phyloP scores from a whole-genome alignment of 2,329 filamentous ascomycete genomes.

The Neonectria sp. region DNA sequence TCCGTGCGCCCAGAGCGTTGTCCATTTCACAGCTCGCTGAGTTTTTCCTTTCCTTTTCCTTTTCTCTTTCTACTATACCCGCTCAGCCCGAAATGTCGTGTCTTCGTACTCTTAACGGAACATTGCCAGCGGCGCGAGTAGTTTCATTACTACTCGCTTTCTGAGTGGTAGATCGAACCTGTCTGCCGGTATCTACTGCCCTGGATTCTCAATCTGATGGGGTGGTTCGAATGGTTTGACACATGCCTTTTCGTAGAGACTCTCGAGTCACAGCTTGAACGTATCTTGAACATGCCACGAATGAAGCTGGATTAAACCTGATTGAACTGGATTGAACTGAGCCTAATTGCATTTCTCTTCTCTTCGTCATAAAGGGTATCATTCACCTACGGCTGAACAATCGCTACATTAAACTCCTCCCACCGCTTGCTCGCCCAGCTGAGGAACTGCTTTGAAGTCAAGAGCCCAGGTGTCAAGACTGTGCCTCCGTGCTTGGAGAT shows the following conservation, averaged over 20 bases:
- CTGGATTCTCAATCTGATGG: conserved; percentile 81
- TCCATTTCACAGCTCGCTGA: conserved; percentile 32
- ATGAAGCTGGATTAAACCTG: too few relatives aligned
- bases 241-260: conserved; percentile 62
- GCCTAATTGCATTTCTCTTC: conserved; percentile 9
- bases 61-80: conserved; percentile 43
- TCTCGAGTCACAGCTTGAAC: neutral
- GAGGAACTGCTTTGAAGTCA: conserved; percentile 74
- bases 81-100: conserved; percentile 51
- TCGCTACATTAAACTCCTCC: conserved; percentile 54
- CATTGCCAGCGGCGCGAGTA: conserved; percentile 59
- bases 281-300: neutral
- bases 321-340: neutral
- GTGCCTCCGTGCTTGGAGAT: conserved; percentile 90
- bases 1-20: conserved; percentile 34
- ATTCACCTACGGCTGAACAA: conserved; percentile 49
- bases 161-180: conserved; percentile 74
- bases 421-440: conserved; percentile 54
- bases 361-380: conserved; percentile 44
- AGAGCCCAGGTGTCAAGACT: conserved; percentile 74
- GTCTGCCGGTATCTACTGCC: conserved; percentile 90
- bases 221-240: conserved; percentile 87
- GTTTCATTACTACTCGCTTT: conserved; percentile 65
- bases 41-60: conserved; percentile 50
- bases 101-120: conserved; percentile 46